Base-by-base conservation (phyloP, 495 filamentous ascomycete genomes). In the Podospora appendiculata region DNA sequence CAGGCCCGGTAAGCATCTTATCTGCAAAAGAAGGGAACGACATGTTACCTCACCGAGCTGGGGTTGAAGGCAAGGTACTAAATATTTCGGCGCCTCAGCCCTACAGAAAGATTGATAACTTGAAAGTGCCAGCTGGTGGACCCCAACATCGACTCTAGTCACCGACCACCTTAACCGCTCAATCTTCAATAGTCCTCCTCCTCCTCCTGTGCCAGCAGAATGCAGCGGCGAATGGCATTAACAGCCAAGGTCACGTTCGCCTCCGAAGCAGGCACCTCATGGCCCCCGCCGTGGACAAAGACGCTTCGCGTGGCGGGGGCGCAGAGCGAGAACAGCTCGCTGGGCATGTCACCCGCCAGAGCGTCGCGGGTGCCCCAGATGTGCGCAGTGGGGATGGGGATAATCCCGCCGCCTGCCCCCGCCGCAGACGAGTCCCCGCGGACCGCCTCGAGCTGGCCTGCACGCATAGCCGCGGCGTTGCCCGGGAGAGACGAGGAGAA, bases 191-290 rank as follows among this genome's bases (percentile, higher is more conserved):
- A 41, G 7, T 41, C 38, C 11, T 12, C 12, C 7, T 41, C 38
- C 38, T 12, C 38, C 14, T 41, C 38, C 38, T 41, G 38, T 41
- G 38, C 38, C 38, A 41, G 2, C 38, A 16, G 14, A 16, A 41
- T 41, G 38, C 38, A 41, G 38, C 38, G 38, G 38, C 38, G 38
- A 41, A 41, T 41, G 12, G 14, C 7, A 41, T 41, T 41, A 4
- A 7, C 38, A 41, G 38, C 38, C 38, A 41, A 41, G 2, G 38
- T 7, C 12, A 41, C 38, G 38, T 41, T 16, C 38, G 12, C 12
- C 14, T 41, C 38, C 38, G 38, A 41, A 41, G n/a, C 32, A 19
- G 48, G 48, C 16, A 50, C 38, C 16, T 50, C 48, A 32, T 50
- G 48, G 13, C 48, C 38, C 17, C 38, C 48, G 11, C 25, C 48